These are phyloP conservation scores for Neurospora pannonica DNA, from an alignment of 495 filamentous ascomycete genomes.

Conservation along the genomic window DNA sequence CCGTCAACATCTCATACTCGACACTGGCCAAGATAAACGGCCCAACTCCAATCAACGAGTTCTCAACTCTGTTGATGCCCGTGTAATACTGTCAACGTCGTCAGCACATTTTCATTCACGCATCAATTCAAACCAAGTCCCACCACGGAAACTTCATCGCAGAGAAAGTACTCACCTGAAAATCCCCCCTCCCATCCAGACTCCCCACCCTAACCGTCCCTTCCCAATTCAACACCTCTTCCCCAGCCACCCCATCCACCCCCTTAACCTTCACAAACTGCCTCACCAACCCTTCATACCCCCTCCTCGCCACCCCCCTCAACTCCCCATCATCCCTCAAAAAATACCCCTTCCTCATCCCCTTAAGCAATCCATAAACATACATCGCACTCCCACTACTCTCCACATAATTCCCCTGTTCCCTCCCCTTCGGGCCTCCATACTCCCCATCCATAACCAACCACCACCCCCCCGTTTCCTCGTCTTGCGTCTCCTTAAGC, in stretches of 20 bases:
- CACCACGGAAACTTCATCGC: neutral
- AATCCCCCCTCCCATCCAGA: slow-evolving; percentile 39
- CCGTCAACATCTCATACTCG: neutral
- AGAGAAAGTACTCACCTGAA: slow-evolving; percentile 22
- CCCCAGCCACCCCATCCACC: slow-evolving; percentile 21
- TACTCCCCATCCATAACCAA: slow-evolving; percentile 41
- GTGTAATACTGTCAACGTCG: slow-evolving; percentile 1
- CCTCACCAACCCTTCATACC: slow-evolving; percentile 22
- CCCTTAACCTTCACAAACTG: slow-evolving; percentile 26
- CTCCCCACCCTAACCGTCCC: slow-evolving; percentile 49
- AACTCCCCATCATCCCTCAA: slow-evolving; percentile 18
- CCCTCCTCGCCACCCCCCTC: slow-evolving; percentile 21
- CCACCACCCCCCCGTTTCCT: slow-evolving; percentile 48
- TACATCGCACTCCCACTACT: slow-evolving; percentile 53
- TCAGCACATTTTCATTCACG: neutral
- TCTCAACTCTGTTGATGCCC: neutral
- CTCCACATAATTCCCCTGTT: slow-evolving; percentile 52
- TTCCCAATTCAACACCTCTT: slow-evolving; percentile 36
- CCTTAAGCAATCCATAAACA: slow-evolving; percentile 45
- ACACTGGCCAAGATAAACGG: slow-evolving; percentile 5
- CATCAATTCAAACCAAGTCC: neutral
- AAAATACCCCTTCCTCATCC: slow-evolving; percentile 19
- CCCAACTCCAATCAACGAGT: slow-evolving; percentile 2
- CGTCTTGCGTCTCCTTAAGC: slow-evolving; percentile 36
- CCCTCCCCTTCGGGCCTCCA: slow-evolving; percentile 12